Evolutionary conservation across 2,329 filamentous ascomycete species (phyloP).

Genomic region (Diaporthe citriasiana): DNA sequence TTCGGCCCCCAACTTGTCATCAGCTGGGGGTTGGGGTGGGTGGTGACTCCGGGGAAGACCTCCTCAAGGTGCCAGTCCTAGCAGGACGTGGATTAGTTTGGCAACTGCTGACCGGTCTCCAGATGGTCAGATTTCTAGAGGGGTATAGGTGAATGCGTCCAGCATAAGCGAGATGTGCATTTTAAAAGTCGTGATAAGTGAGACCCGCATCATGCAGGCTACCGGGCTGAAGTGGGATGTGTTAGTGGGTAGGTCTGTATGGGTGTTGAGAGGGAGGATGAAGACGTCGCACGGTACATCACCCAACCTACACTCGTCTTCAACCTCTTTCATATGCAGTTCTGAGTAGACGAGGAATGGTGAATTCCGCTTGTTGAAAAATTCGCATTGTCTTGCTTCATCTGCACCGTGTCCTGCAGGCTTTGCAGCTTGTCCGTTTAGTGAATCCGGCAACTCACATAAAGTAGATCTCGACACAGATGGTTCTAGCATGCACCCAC

Average conservation of each 20-base stretch:
- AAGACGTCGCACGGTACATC: constrained; percentile 5
- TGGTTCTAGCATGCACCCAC: not conserved
- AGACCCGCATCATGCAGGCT: constrained; percentile 29
- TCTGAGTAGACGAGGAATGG: not conserved
- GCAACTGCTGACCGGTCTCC: not conserved
- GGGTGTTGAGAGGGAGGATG: not conserved
- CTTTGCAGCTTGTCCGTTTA: not conserved
- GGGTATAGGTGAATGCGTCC: not conserved
- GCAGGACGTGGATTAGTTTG: not conserved
- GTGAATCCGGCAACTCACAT: not conserved
- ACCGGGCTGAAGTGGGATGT: constrained; percentile 20
- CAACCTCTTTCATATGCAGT: not conserved
- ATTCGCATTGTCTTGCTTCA: not conserved
- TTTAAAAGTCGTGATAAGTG: not conserved
- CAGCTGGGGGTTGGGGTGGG: not conserved
- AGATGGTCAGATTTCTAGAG: not conserved
- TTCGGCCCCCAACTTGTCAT: not conserved
- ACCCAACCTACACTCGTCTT: not conserved
- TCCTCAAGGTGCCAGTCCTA: not conserved
- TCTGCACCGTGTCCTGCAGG: not conserved
- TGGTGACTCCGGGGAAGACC: not conserved
- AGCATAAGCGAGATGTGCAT: constrained; percentile 22
- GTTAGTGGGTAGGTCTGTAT: not conserved
- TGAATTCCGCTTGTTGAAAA: not conserved
- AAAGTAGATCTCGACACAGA: not conserved